Evolutionary conservation across 2,329 filamentous ascomycete genomes (phyloP), one percentile per base, ranked within the genome.

Genomic region (Chaetomiaceae sp.): DNA sequence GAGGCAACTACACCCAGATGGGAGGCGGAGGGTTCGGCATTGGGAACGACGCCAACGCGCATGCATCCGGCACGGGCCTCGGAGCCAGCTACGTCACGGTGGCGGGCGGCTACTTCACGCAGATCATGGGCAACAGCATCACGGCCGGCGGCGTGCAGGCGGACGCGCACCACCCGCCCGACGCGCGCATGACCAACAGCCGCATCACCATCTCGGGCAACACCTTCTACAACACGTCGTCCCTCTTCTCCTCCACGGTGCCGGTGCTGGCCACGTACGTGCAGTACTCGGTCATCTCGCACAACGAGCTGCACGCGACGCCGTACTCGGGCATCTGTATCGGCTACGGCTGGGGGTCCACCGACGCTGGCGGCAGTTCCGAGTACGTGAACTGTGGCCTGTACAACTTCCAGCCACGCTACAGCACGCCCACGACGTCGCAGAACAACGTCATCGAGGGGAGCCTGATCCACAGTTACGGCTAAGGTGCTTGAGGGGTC

Each of bases 281-380:
- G 19, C 42, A 45, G 25, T 22, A 45, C 42, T 45, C 42, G 19
- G 20, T 22, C 42, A 45, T 45, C 27, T 45, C 42, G 9, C 42
- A 45, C 42, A 45, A 45, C 42, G 42, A 45, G 9, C 42, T 45
- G n/a, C 42, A 45, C 42, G 25, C 17, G 14, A 45, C 42, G 19
- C 42, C 42, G 25, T 45, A 45, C 42, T 45, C 42, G 5, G 42
- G 42, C 42, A 31, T 45, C 25, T 45, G 42, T 25, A 23, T 31
- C 42, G 42, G 42, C 42, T 45, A 45, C 27, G 42, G 42, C 42
- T 45, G 42, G 42, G 42, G 42, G 25, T 45, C 42, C 42, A 45
- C 31, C 42, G 42, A 45, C 42, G 42, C 42, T 4, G 42, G 42
- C 42, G 42, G 42, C 42, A 45, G 42, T 25, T 25, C 25, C 8